Evolutionary conservation across 805 yeast species (phyloP).

Genomic region (Sugiyamaella marilandica): DNA sequence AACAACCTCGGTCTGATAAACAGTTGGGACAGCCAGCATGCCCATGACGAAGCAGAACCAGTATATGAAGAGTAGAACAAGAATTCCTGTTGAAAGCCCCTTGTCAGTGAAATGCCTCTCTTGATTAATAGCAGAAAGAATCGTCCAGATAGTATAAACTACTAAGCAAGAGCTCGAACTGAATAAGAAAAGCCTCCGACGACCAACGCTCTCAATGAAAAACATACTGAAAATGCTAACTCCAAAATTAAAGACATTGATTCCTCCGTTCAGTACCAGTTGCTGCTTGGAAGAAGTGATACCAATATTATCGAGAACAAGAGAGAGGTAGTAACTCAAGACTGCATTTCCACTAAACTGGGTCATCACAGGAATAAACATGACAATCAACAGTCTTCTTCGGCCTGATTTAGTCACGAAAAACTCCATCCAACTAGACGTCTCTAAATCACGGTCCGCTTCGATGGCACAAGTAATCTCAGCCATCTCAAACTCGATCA

Average conservation of each 20-base stretch:
- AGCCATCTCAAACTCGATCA: slow-evolving; percentile 16
- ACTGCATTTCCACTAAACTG: slow-evolving; percentile 19
- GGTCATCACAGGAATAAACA: slow-evolving; percentile 8
- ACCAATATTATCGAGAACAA: slow-evolving; percentile 52
- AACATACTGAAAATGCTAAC: slow-evolving; percentile 6
- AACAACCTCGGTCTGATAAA: slow-evolving; percentile 21
- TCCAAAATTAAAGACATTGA: slow-evolving; percentile 5
- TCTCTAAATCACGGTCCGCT: background rate
- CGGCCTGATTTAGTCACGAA: slow-evolving; percentile 4
- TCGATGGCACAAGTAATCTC: slow-evolving; percentile 3
- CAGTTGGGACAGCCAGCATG: background rate
- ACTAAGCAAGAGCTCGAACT: background rate
- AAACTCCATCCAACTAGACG: slow-evolving; percentile 4
- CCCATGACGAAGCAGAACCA: slow-evolving; percentile 12
- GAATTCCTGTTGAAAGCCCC: slow-evolving; percentile 8
- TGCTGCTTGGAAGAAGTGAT: slow-evolving; percentile 33
- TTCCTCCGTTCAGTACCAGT: slow-evolving; percentile 13
- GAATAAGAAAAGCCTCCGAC: background rate
- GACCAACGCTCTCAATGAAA: slow-evolving; percentile 5
- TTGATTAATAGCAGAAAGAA: slow-evolving; percentile 10
- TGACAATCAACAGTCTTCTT: slow-evolving; percentile 7
- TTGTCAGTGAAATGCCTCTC: slow-evolving; percentile 5
- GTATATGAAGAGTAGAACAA: slow-evolving; percentile 16
- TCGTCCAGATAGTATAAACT: slow-evolving; percentile 34
- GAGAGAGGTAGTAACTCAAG: slow-evolving; percentile 40